Base-by-base conservation (phyloP, 495 filamentous ascomycete genomes). In the Oleoguttula mirabilis region DNA sequence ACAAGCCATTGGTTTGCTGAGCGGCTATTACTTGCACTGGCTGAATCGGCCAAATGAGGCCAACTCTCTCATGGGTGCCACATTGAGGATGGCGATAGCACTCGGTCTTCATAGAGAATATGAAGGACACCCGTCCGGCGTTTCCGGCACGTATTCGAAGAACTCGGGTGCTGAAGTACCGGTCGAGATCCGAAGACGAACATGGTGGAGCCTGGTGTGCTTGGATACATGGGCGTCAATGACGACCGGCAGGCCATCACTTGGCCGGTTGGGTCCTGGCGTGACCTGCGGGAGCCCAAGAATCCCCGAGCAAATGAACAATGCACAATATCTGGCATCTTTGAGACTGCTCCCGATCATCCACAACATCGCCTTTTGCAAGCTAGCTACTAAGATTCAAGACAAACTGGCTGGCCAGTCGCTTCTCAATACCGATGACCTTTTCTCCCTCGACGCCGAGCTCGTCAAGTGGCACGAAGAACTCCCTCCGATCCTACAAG, bases 151-250 rank as follows among this genome's bases (percentile, higher is more conserved):
- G 8, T 33, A 15, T 21, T 20, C 3, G 2, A 24, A 17, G 17
- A 23, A n/a, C 10, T 53, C 34, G 22, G 25, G 22, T 16, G 41
- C 50, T 16, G 43, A 49, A 14, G 51, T 66, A 0, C 68, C 74
- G 5, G 66, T 68, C 24, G 80, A 85, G 48, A 74, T 79, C 14
- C 70, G 79, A 45, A 61, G 82, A 35, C 66, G 80, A 30, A 79
- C 82, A 21, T 88, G 82, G 82, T 88, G 82, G 82, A 79, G 73
- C 28, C 60, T 86, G 39, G 81, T 82, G 62, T 83, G 78, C 61
- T 68, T 88, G 44, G 82, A 88, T 61, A 80, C 81, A 1, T 88
- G 81, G 79, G 81, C 76, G 4, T 73, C 71, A 6, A 82, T 78
- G 38, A 86, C 81, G 15, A 70, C 82, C 37, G 82, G 82, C n/a